Evolutionary conservation across 2,329 filamentous ascomycete species (phyloP), one percentile per base, ranked within the genome.

Genomic region (Colletotrichum simmondsii): DNA sequence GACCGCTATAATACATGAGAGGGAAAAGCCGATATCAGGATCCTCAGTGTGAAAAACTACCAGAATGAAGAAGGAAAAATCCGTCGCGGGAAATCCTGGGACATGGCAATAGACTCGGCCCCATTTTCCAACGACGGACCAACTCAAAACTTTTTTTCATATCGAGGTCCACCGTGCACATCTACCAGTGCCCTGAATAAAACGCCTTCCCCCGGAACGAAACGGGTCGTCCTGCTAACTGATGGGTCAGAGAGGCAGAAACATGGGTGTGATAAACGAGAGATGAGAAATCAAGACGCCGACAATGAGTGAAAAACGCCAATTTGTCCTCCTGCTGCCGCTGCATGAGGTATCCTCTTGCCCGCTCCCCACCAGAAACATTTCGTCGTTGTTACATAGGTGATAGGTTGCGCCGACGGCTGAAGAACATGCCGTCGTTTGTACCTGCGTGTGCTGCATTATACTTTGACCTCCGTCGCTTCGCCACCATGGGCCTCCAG

Each of bases 401-500:
- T 73, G 54, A 62, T 62, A 46, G 32, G 56, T 61, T 60, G 69
- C 69, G 30, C 35, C 61, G 63, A 70, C 71, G 64, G 57, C 67
- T 62, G n/a, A 32, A 32, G 26, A 58, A 63, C 42, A n/a, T 49
- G 53, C 67, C 60, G 24, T 53, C 30, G 64, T 62, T 62, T 58
- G 35, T 37, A 49, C 58, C 37, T 64, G 52, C 42, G 64, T 63
- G 52, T 52, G 22, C 65, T 61, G 63, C 62, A 65, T 65, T 60
- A 74, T 37, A 62, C 69, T 62, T 72, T 67, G 52, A 60, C 65
- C 19, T 58, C 62, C 12, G 72, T 24, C 19, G 62, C 42, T 57
- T 73, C 74, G 30, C 32, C 66, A 26, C 73, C 74, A 19, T 67
- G 74, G 26, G 77, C 71, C 49, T 81, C 80, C 37, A 79, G 64